Evolutionary conservation across 164 flowering plant genomes (phyloP).

Genomic region (Stephania cephalantha): DNA sequence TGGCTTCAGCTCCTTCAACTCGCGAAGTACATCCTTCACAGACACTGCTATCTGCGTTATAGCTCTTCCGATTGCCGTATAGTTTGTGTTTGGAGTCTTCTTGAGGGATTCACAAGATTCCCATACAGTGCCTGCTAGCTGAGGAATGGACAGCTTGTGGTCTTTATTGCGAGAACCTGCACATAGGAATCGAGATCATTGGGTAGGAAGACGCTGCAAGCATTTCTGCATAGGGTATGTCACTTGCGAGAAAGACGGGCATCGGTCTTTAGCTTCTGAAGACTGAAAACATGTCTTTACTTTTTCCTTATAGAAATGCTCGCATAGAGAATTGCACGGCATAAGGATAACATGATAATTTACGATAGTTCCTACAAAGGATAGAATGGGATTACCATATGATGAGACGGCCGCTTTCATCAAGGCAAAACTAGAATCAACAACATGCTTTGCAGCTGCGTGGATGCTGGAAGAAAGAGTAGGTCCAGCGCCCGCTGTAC

Average conservation of each 20-base stretch:
- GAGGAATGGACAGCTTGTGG: slow-evolving; percentile 41
- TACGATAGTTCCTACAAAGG: neutral
- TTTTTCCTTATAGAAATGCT: slow-evolving; percentile 10
- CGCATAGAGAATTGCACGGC: neutral
- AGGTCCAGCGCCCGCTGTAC: slow-evolving; percentile 80
- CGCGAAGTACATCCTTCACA: slow-evolving; percentile 85
- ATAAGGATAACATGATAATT: neutral
- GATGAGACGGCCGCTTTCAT: slow-evolving; percentile 21
- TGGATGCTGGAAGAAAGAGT: slow-evolving; percentile 59
- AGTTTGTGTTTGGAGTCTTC: slow-evolving; percentile 68
- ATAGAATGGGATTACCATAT: slow-evolving; percentile 18
- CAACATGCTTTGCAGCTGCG: slow-evolving; percentile 61
- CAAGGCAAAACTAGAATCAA: slow-evolving; percentile 54
- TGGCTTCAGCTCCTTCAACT: slow-evolving; percentile 83
- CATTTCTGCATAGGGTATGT: neutral
- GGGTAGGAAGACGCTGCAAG: neutral
- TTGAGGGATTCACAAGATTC: slow-evolving; percentile 75
- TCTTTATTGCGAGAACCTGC: slow-evolving; percentile 43
- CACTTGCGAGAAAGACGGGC: neutral
- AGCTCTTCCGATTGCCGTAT: slow-evolving; percentile 75
- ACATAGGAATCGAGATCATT: neutral
- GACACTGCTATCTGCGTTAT: slow-evolving; percentile 78
- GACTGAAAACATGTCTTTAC: neutral
- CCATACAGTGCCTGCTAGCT: slow-evolving; percentile 70
- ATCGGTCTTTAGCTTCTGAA: neutral